phyloP scores from a whole-genome alignment of 345 rosid species.

The Eucalyptus leucophloia region DNA sequence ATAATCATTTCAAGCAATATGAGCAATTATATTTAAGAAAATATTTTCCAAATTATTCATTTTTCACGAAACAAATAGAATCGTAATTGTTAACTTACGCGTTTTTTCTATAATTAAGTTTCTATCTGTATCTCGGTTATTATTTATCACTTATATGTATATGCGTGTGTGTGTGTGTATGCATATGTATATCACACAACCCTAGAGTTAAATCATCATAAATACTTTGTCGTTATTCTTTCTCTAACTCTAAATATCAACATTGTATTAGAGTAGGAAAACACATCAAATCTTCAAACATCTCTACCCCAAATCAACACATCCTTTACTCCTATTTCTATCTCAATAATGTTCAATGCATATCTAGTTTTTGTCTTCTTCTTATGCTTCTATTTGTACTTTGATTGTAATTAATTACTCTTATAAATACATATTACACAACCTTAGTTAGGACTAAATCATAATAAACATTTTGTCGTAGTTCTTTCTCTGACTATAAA shows the following conservation, averaged over 20 bases:
- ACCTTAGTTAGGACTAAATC: neutral
- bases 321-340: neutral
- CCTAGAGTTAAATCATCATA: neutral
- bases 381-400: neutral
- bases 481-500: neutral
- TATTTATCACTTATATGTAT: neutral
- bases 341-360: neutral
- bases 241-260: neutral
- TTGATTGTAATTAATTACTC: neutral
- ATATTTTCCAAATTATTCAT: too few relatives aligned
- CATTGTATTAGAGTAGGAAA: accelerated
- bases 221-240: neutral
- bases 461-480: neutral
- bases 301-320: neutral
- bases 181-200: neutral
- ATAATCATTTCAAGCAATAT: neutral
- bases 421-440: neutral
- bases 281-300: neutral
- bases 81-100: accelerated
- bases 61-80: too few relatives aligned
- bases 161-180: accelerated
- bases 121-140: accelerated
- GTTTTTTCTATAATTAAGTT: neutral
- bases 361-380: neutral
- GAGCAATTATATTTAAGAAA: neutral